Base-by-base conservation (phyloP, 352 stramenopile species). In the Globisporangium cystogenes region DNA sequence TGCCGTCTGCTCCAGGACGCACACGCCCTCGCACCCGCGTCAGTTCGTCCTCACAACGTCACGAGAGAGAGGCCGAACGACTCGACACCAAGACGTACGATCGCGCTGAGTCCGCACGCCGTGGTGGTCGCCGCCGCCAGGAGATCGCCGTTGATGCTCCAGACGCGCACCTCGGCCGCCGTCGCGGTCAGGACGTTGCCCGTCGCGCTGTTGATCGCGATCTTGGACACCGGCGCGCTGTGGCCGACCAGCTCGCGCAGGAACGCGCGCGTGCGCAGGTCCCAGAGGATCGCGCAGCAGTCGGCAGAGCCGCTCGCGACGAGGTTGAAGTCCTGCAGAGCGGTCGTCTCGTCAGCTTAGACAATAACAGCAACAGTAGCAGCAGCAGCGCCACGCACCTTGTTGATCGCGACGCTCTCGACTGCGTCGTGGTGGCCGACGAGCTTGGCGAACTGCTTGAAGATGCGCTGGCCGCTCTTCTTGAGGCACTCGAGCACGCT, bases 101-200 rank as follows among this genome's bases (percentile, higher is more conserved):
- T 81, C 15, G 58, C 39, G 42, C 63, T 62, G 16, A 92, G 66
- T 5, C 78, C 76, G 26, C 83, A 71, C 1, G 55, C 18, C 48
- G 64, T 35, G 11, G 74, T 51, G 11, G 51, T 73, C 1, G 72
- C 78, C n/a, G 66, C 68, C 7, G 78, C 79, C 6, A 92, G 59
- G 7, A 92, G 59, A 47, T 92, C 82, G 1, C 82, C 82, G 26
- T 92, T 92, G 45, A 92, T 80, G 55, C 78, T 89, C 82, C 82
- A 92, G 2, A 90, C 40, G 4, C 82, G 77, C 7, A 92, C 15
- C 44, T 92, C 78, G 0, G 60, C 58, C 5, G 51, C 45, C 4
- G 82, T 82, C 5, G 67, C 57, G 3, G 81, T 86, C 14, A 87
- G 18, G 6, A 92, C 40, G 53, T 87, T 87, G 6, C 73, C 78